These are phyloP conservation scores for Sindora glabra DNA, from an alignment of 306 rosid genomes.

Conservation along the genomic window DNA sequence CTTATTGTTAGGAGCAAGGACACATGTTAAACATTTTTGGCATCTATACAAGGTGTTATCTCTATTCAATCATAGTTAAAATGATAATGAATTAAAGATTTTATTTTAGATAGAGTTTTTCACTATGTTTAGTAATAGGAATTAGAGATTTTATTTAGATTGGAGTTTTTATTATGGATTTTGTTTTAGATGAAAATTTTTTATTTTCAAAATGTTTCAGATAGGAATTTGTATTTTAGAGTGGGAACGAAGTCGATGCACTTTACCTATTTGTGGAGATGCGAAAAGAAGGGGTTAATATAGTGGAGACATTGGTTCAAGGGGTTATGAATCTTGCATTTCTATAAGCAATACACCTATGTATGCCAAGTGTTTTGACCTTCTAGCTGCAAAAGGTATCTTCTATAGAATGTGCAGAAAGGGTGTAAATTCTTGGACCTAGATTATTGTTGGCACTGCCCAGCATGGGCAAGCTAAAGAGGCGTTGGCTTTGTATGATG, in stretches of 20 bases:
- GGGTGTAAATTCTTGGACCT: constrained; percentile 89
- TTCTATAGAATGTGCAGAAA: constrained; percentile 44
- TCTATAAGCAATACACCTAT: constrained; percentile 75
- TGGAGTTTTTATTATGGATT: too few species aligned
- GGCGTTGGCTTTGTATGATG: constrained; percentile 60
- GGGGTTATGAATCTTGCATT: constrained; percentile 72
- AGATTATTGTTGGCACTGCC: constrained; percentile 73
- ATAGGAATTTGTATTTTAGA: constrained; percentile 51
- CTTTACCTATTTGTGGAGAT: constrained; percentile 53
- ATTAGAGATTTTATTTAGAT: too few species aligned
- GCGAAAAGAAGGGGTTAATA: constrained; percentile 50
- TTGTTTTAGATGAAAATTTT: too few species aligned
- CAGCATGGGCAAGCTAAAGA: constrained; percentile 73
- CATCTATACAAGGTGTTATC: too few species aligned
- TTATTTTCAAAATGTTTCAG: constrained; percentile 36
- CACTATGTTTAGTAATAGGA: too few species aligned
- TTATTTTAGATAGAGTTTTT: too few species aligned
- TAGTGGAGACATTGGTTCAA: constrained; percentile 65
- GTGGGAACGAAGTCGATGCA: constrained; percentile 58
- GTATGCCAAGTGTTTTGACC: constrained; percentile 85
- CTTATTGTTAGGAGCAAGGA: too few species aligned
- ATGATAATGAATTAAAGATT: too few species aligned
- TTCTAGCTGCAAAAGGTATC: constrained; percentile 52
- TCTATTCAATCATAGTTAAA: too few species aligned
- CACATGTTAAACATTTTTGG: too few species aligned